phyloP scores from a whole-genome alignment of 2,329 filamentous ascomycete species.

The Paecilomyces sp. region DNA sequence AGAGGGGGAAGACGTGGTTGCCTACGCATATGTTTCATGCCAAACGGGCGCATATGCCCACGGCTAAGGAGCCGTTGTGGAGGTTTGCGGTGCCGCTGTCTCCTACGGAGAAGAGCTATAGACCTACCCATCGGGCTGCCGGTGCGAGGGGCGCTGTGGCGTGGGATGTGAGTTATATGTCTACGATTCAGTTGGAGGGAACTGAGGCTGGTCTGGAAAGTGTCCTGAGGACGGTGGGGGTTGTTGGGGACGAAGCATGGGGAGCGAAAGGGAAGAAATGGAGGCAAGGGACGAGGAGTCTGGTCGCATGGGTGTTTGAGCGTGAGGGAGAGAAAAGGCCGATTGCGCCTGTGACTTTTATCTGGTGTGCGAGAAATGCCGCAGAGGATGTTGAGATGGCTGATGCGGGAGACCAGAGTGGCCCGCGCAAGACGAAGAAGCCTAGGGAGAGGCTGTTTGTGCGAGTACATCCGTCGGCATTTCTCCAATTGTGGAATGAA shows the following conservation, averaged over 20 bases:
- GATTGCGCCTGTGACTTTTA: slow-evolving; percentile 64
- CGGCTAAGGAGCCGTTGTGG: slow-evolving; percentile 74
- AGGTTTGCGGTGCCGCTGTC: slow-evolving; percentile 78
- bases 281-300: slow-evolving; percentile 55
- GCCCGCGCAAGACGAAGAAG: slow-evolving; percentile 20
- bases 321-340: slow-evolving; percentile 45
- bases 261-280: slow-evolving; percentile 61
- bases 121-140: slow-evolving; percentile 75
- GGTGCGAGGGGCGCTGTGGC: slow-evolving; percentile 69
- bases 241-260: slow-evolving; percentile 55
- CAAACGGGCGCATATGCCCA: slow-evolving; percentile 84
- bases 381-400: slow-evolving; percentile 29
- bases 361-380: slow-evolving; percentile 58
- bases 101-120: slow-evolving; percentile 82
- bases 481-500: slow-evolving; percentile 58
- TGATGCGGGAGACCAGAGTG: slow-evolving; percentile 16
- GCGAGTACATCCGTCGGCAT: slow-evolving; percentile 72
- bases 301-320: slow-evolving; percentile 54
- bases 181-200: slow-evolving; percentile 74
- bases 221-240: slow-evolving; percentile 59
- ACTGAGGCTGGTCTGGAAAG: slow-evolving; percentile 55
- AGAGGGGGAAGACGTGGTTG: slow-evolving; percentile 84
- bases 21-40: slow-evolving; percentile 93
- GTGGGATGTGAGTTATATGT: slow-evolving; percentile 94
- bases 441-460: slow-evolving; percentile 55